Conservation (phyloP, 2,329 filamentous ascomycete species). For the Colletotrichum chlorophyti region DNA sequence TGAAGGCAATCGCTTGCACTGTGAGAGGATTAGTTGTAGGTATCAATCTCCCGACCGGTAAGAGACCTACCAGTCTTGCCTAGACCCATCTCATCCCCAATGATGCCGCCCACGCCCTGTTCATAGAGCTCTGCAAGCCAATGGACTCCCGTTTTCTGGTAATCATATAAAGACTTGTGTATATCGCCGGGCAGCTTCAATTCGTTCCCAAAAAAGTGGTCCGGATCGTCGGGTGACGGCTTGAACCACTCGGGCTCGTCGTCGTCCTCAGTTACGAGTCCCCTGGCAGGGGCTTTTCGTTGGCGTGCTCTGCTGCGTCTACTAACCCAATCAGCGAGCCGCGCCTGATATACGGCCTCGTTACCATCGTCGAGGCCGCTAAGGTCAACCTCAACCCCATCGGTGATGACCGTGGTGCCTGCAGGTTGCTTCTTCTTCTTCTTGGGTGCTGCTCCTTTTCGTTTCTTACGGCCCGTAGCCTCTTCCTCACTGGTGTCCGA, state of each 20-base stretch:
- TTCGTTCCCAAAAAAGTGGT: conserved; percentile 76
- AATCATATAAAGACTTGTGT: conserved; percentile 89
- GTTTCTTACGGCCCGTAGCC: conserved; percentile 46
- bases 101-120: conserved; percentile 89
- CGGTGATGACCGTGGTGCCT: conserved; percentile 27
- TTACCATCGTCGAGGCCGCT: conserved; percentile 85
- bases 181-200: conserved; percentile 91
- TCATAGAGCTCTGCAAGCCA: conserved; percentile 94
- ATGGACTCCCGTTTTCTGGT: conserved; percentile 95
- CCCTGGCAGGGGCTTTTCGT: conserved; percentile 38
- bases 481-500: conserved; percentile 46
- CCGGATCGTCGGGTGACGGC: conserved; percentile 82
- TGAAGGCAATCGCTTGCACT: conserved; percentile 73
- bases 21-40: background rate
- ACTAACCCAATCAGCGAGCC: conserved; percentile 78
- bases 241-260: conserved; percentile 76
- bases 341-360: conserved; percentile 77
- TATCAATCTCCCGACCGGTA: too few species aligned
- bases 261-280: conserved; percentile 49
- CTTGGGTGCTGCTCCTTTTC: conserved; percentile 57
- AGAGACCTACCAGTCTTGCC: conserved; percentile 79
- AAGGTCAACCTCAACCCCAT: conserved; percentile 53
- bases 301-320: conserved; percentile 50
- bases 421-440: conserved; percentile 47
- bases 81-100: conserved; percentile 98